These are phyloP conservation scores for Globisporangium splendens DNA, from an alignment of 352 stramenopile species.

Conservation along the genomic window DNA sequence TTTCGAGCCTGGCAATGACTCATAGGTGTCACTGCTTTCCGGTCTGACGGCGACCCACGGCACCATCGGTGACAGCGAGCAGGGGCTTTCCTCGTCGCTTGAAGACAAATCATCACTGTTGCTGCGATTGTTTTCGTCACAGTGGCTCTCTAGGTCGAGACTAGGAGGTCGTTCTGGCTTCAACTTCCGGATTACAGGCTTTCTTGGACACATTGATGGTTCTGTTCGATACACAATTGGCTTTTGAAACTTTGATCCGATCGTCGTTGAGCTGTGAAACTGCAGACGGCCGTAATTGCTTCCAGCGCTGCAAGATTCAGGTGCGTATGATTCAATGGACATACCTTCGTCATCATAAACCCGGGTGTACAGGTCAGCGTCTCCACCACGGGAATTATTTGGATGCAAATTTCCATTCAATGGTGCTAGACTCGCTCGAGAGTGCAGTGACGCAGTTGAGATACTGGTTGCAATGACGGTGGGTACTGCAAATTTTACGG, in stretches of 20 bases:
- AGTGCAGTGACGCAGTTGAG: not conserved
- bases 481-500: not conserved
- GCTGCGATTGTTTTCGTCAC: constrained; percentile 6
- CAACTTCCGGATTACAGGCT: not conserved
- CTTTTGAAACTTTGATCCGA: not conserved
- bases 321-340: constrained; percentile 11
- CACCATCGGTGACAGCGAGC: constrained; percentile 39
- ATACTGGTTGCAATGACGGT: constrained; percentile 6
- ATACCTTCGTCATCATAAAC: constrained; percentile 14
- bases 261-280: constrained; percentile 2
- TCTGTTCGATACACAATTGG: not conserved
- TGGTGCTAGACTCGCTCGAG: constrained; percentile 2
- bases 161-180: not conserved
- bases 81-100: constrained; percentile 8
- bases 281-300: constrained; percentile 2
- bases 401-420: constrained; percentile 2
- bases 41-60: constrained; percentile 33
- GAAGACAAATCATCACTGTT: constrained; percentile 6
- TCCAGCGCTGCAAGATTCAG: not conserved
- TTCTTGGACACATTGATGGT: not conserved
- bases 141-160: constrained; percentile 4
- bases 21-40: constrained; percentile 8
- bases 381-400: not conserved
- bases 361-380: not conserved
- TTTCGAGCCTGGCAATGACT: constrained; percentile 4